Conservation (phyloP, 495 filamentous ascomycete genomes). For the Penicillium paxilli region DNA sequence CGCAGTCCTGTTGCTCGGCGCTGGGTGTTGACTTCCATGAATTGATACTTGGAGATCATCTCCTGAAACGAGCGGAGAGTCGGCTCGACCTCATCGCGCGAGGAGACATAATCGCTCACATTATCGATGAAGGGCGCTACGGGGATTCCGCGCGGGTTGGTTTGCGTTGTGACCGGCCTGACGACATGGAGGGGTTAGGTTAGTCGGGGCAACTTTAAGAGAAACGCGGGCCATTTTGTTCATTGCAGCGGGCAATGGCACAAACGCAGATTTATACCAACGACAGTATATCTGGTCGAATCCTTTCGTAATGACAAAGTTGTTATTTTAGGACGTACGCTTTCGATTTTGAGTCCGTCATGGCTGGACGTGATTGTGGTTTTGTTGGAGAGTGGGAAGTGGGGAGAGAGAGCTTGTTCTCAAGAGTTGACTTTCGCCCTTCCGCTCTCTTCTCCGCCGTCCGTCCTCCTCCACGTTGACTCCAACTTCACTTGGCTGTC, state of each 20-base stretch:
- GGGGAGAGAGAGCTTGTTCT: conserved; percentile 28
- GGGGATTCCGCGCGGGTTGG: conserved; percentile 93
- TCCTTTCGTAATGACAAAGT: too few relatives aligned
- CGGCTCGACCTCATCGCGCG: conserved; percentile 81
- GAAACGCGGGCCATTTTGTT: too few relatives aligned
- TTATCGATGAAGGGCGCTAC: conserved; percentile 94
- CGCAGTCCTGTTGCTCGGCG: conserved; percentile 76
- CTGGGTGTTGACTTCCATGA: conserved; percentile 95
- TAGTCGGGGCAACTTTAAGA: conserved; percentile 10
- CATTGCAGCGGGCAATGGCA: background rate
- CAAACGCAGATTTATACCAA: background rate
- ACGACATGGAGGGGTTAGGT: conserved; percentile 25
- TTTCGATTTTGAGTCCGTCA: conserved; percentile 27
- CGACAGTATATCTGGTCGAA: background rate
- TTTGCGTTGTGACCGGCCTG: conserved; percentile 39
- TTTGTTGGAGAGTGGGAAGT: conserved; percentile 25
- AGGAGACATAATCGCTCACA: conserved; percentile 90
- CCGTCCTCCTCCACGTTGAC: background rate
- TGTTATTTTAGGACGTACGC: conserved; percentile 9
- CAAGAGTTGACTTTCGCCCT: conserved; percentile 13
- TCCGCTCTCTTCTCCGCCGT: conserved; percentile 17
- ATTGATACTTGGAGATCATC: conserved; percentile 99
- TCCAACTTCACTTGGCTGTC: background rate
- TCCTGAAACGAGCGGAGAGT: conserved; percentile 94
- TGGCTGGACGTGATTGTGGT: conserved; percentile 16